phyloP scores from a whole-genome alignment of 2,329 filamentous ascomycete genomes.

The Clonostachys rosea region DNA sequence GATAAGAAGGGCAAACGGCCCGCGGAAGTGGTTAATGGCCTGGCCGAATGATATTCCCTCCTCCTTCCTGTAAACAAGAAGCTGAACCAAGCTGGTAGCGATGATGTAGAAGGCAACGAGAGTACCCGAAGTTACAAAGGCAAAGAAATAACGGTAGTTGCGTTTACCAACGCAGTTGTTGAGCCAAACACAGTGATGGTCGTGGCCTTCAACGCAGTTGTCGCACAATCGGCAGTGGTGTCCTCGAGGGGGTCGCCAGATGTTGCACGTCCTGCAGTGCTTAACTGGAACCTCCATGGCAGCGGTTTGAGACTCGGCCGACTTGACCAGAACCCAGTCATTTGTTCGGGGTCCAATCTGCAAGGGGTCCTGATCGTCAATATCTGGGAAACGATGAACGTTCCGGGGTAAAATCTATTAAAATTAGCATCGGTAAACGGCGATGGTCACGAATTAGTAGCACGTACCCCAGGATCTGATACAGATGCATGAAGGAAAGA shows the following conservation, averaged over 20 bases:
- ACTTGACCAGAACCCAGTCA: conserved; percentile 90
- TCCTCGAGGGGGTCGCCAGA: conserved; percentile 92
- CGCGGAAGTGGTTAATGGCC: conserved; percentile 66
- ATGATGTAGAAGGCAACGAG: conserved; percentile 73
- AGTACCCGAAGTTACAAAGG: conserved; percentile 78
- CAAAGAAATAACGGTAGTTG: conserved; percentile 97
- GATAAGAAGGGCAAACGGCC: conserved; percentile 84
- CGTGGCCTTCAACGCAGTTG: conserved; percentile 94
- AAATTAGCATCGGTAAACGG: conserved; percentile 1
- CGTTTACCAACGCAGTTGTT: conserved; percentile 97
- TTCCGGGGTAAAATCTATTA: conserved; percentile 84
- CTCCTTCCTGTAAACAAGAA: conserved; percentile 65
- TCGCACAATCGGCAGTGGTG: conserved; percentile 97
- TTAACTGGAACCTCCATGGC: conserved; percentile 98
- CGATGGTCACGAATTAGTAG: neutral
- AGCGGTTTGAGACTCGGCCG: conserved; percentile 66
- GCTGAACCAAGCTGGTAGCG: conserved; percentile 73
- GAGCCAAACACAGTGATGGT: conserved; percentile 98
- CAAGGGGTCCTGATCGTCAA: conserved; percentile 72
- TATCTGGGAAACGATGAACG: conserved; percentile 79
- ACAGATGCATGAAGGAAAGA: conserved; percentile 92
- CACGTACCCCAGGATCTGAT: conserved; percentile 85
- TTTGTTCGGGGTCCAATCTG: conserved; percentile 79
- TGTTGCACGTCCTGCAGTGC: conserved; percentile 95
- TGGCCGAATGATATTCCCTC: conserved; percentile 62